These are phyloP conservation scores for Serendipita sp. DNA, from an alignment of 768 basidiomycete genomes.

Conservation along the genomic window DNA sequence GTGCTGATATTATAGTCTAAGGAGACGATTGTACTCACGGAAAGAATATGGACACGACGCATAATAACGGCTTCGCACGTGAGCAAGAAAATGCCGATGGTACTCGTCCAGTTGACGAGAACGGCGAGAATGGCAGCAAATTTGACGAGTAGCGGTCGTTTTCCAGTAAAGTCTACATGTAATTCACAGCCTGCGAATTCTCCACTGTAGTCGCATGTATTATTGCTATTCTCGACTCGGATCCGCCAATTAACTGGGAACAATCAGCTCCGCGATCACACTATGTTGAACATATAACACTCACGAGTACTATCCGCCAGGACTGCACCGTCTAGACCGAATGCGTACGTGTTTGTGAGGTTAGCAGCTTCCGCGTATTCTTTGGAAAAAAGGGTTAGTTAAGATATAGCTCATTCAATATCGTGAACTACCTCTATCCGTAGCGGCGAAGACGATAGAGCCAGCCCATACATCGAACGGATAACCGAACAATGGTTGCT, in stretches of 20 bases:
- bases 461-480: not conserved
- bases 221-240: not conserved
- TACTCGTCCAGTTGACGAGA: not conserved
- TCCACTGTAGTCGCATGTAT: not conserved
- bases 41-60: not conserved
- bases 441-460: not conserved
- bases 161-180: not conserved
- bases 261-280: not conserved
- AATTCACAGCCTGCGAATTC: not conserved
- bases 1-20: no score
- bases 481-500: conserved; percentile 2
- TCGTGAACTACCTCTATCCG: not conserved
- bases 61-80: not conserved
- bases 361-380: not conserved
- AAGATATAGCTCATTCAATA: not conserved
- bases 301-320: not conserved
- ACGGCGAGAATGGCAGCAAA: conserved; percentile 1
- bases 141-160: not conserved
- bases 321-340: not conserved
- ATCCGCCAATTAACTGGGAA: not conserved
- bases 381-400: not conserved
- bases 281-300: not conserved
- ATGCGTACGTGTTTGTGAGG: not conserved
- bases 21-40: no score
- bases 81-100: not conserved